phyloP scores from a whole-genome alignment of 2,329 filamentous ascomycete genomes.

The Thelonectria blattea region DNA sequence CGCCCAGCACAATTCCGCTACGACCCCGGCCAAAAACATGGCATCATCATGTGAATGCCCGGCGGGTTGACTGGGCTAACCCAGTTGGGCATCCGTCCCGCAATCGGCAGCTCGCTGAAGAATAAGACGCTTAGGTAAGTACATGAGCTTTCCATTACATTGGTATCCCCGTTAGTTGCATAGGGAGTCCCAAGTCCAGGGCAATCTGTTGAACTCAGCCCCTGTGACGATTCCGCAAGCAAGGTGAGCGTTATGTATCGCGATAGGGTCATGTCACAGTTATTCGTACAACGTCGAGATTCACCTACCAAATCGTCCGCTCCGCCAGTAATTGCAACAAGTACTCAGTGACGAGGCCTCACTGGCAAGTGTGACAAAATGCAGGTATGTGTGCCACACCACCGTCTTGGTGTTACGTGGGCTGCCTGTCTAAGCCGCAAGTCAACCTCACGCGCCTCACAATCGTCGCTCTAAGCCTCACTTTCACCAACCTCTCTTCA shows the following conservation, averaged over 20 bases:
- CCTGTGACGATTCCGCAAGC: not conserved
- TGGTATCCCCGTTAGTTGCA: not conserved
- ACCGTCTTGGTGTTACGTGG: not conserved
- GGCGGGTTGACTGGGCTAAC: not conserved
- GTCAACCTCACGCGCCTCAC: conserved; percentile 5
- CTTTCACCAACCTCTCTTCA: not conserved
- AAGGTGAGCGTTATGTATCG: not conserved
- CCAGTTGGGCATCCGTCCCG: not conserved
- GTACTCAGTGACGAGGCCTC: not conserved
- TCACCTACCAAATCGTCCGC: not conserved
- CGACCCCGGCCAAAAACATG: not conserved
- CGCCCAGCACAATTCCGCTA: not conserved
- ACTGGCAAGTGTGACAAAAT: not conserved
- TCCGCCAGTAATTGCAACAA: not conserved
- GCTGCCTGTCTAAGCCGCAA: conserved; percentile 19
- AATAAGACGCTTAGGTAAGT: not conserved
- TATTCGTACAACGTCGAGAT: not conserved
- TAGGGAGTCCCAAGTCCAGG: not conserved
- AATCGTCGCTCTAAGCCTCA: not conserved
- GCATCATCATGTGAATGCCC: conserved; percentile 12
- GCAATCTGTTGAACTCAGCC: too few relatives aligned
- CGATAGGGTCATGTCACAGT: not conserved
- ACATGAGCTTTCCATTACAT: not conserved
- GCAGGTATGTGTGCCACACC: conserved; percentile 14
- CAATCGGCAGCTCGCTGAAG: not conserved